Base-by-base conservation (phyloP, 495 filamentous ascomycete genomes). In the Xylaria telfairii region DNA sequence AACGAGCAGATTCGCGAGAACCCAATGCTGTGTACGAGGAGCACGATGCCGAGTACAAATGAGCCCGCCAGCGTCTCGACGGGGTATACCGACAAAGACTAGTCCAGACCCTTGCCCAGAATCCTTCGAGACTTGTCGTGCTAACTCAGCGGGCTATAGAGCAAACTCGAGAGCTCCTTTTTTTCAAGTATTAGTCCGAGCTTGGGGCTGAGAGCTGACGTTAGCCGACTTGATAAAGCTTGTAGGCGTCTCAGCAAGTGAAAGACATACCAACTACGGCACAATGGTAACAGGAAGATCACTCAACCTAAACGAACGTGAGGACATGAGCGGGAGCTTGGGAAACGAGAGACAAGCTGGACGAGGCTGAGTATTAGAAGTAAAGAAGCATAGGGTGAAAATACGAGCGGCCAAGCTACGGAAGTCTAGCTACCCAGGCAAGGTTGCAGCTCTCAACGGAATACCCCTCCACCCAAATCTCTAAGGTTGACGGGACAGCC, bases 281-380 rank as follows among this genome's bases (percentile, higher is more conserved):
- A 51, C 49, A 19, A 10, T 61, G 15, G 15, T 41, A 26, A 34
- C 53, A 37, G 37, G 26, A 61, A 54, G 26, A 46, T 26, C 28
- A 26, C 32, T 65, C 32, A 19, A 44, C 5, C 19, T 56, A 56
- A 70, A 70, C 46, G 67, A 70, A 47, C n/a, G 68, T 37, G 60
- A 53, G 21, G 47, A 41, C 13, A 19, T 24, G 53, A 1, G 39
- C 41, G 26, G 41, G 53, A 57, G 47, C 32, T 67, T 53, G 42
- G 46, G 34, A 56, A 65, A 65, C 49, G 60, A 70, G 51, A 30
- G 68, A 8, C 68, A 59, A n/a, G 30, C 65, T 42, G 42, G 39
- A 49, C 59, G 21, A 70, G 68, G 68, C 68, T 70, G 68, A 70
- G 34, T 41, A 49, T 51, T 53, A 51, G 28, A 54, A 63, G 68